These are phyloP conservation scores for Solanum phureja DNA, from an alignment of 257 asterid species.

Conservation along the genomic window DNA sequence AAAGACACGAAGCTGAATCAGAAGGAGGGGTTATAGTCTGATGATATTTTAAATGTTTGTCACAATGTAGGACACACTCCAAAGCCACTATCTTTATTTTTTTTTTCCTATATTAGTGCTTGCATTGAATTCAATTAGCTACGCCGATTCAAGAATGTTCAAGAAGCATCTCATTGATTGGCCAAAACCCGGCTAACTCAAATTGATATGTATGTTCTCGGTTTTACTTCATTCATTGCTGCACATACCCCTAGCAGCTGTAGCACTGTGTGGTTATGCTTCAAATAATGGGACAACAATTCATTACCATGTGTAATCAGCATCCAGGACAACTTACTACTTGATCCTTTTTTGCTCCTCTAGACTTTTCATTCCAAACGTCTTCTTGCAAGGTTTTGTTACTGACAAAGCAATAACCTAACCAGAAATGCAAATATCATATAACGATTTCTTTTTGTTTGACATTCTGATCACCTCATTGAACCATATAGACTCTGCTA, in stretches of 20 bases:
- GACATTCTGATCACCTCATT: background rate
- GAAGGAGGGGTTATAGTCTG: constrained; percentile 15
- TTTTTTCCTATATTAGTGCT: background rate
- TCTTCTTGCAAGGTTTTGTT: background rate
- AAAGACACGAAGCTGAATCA: background rate
- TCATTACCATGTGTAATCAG: background rate
- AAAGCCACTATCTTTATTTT: background rate
- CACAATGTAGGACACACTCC: background rate
- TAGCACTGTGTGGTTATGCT: background rate
- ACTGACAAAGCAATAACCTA: background rate
- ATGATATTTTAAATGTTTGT: background rate
- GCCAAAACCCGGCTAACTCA: background rate
- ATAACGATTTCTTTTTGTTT: background rate
- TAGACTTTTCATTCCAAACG: background rate
- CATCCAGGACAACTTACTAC: background rate
- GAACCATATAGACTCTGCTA: background rate
- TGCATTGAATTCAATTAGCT: background rate
- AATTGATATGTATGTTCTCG: background rate
- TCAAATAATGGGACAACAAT: background rate
- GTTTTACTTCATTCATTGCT: background rate
- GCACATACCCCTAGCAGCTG: background rate
- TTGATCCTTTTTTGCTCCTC: background rate
- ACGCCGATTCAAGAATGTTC: background rate
- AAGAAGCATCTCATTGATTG: background rate
- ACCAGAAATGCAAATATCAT: background rate